These are phyloP conservation scores for Leccinum subfulvum DNA, from an alignment of 1,284 basidiomycete genomes.

Conservation along the genomic window DNA sequence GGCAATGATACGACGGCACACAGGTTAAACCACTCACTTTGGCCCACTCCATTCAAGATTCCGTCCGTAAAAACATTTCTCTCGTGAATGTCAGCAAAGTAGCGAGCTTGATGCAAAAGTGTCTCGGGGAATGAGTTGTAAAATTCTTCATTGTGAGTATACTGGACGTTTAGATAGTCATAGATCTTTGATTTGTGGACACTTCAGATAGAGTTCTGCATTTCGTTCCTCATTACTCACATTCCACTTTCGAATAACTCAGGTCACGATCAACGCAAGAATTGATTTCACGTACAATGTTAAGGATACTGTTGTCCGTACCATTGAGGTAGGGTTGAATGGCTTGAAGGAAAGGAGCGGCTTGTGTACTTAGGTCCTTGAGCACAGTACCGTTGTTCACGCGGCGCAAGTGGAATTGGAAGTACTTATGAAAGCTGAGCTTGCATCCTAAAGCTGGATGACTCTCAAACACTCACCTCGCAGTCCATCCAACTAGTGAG, in stretches of 20 bases:
- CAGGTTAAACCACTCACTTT: constrained; percentile 34
- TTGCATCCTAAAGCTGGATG: neutral
- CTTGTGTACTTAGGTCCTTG: constrained; percentile 31
- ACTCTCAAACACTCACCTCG: constrained; percentile 15
- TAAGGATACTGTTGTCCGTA: constrained; percentile 40
- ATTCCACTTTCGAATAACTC: constrained; percentile 30
- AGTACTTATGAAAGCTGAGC: constrained; percentile 26
- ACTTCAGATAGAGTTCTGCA: neutral
- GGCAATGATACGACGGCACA: neutral
- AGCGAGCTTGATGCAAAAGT: constrained; percentile 38
- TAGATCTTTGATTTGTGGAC: constrained; percentile 38
- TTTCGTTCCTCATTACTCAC: constrained; percentile 16
- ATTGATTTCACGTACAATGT: constrained; percentile 36
- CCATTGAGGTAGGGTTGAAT: constrained; percentile 41
- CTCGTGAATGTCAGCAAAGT: constrained; percentile 52
- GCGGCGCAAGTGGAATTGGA: constrained; percentile 27
- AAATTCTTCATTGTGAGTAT: constrained; percentile 48
- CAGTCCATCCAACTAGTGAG: constrained; percentile 36
- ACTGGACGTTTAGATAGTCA: constrained; percentile 51
- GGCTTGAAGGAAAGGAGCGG: constrained; percentile 42
- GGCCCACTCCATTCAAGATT: constrained; percentile 40
- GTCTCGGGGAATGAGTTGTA: constrained; percentile 33
- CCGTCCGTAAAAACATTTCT: constrained; percentile 46
- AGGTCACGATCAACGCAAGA: constrained; percentile 5
- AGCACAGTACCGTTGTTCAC: constrained; percentile 36